Evolutionary conservation across 495 filamentous ascomycete genomes (phyloP), one percentile per base, ranked within the genome.

Genomic region (Aspergillus diversus): DNA sequence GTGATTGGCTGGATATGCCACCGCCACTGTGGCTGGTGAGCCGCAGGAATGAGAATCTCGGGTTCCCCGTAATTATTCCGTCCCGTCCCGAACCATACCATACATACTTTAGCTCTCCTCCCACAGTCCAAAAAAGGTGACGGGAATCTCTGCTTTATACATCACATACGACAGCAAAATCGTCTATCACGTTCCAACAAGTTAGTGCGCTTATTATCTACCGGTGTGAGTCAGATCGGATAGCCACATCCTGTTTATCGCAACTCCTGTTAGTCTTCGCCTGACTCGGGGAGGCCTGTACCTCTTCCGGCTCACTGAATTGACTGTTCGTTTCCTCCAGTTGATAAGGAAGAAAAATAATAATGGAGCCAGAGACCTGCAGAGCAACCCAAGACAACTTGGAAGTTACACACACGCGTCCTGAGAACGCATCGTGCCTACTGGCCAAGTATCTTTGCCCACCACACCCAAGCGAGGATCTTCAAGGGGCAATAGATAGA

Each of bases 1-100:
- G 7, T 73, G 67, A 77, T 79, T 79, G 74, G 75, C 32, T n/a
- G 55, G 13, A 13, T 6, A 4, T 3, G 50, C 66, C 66, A 76
- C 74, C 69, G 75, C 69, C 74, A 76, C 70, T 71, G 73, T 75
- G 74, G 72, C 75, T 78, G 71, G 59, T 67, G 61, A n/a, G 31
- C 21, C 9, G 31, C 53, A 62, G 16, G 33, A 65, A 63, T 54
- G 63, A 63, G 56, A 21, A 17, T 51, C 62, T 37, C 57, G 55
- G 52, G 59, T 37, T 27, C n/a, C 31, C 17, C n/a, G 27, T 21
- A 12, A 17, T 37, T 15, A 21, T n/a, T 59, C 27, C 32, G 56
- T 15, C 51, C 51, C 51, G 51, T 34, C 33, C 51, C 27, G 42
- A 35, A 31, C 47, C 31, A 35, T 63, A 63, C 64, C 58, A 58